Evolutionary conservation across 2,329 filamentous ascomycete genomes (phyloP), one percentile per base, ranked within the genome.

Genomic region (Pseudogymnoascus sp.): DNA sequence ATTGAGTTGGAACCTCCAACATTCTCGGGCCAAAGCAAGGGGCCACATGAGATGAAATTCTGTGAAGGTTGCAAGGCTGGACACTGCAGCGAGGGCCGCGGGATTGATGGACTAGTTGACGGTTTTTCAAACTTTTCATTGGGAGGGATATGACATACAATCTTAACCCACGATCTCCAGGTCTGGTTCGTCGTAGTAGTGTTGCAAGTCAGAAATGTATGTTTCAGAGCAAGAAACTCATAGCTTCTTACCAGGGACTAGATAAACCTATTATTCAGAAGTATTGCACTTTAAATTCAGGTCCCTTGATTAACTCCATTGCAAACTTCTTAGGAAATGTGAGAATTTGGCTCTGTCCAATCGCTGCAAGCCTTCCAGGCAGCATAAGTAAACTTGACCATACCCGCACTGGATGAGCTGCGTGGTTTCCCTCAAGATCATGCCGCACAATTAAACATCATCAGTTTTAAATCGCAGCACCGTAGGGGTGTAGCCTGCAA

Each of bases 11-110:
- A 69, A 9, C 30, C 2, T 19, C 67, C 66, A 6, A 2, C 14
- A 11, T 69, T 52, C 58, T 49, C 62, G 36, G 36, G 36, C 36
- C 19, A 58, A 58, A 68, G 62, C 55, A 64, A 65, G 22, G 55
- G 62, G 55, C 69, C 68, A 60, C 68, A 71, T 55, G 59, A 66
- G 28, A 69, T 52, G 3, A 58, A 64, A 39, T 55, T 67, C 5
- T 70, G 68, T 62, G 67, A 70, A 38, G 66, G 69, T 16, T 70
- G 66, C 60, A 68, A 63, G 35, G 33, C 39, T 19, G 65, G 64
- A 19, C 64, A 67, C 63, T 64, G 61, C n/a, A 39, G 36, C 36
- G n/a, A 39, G 36, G 36, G 36, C 36, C n/a, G 36, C n/a, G 36
- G 36, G 36, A 39, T 39, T 39, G n/a, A 39, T 39, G 36, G 36